Conservation (phyloP, 352 stramenopile genomes). For the Elongisporangium undulatum region DNA sequence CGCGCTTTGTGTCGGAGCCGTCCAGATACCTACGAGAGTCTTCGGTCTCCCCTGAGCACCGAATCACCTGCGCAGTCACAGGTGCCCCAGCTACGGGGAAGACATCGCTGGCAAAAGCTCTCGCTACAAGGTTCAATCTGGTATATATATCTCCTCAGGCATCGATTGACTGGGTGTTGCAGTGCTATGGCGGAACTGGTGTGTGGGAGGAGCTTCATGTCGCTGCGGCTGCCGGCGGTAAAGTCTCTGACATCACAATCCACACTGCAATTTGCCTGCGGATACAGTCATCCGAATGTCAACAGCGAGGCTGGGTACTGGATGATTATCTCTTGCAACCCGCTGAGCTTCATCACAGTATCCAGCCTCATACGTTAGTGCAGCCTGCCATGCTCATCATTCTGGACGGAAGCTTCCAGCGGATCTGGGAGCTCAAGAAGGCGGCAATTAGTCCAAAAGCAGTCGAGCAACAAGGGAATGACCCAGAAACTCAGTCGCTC, state of each 20-base stretch:
- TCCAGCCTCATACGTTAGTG: conserved; percentile 6
- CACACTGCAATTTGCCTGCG: conserved; percentile 37
- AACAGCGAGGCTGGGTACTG: conserved; percentile 54
- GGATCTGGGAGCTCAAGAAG: conserved; percentile 19
- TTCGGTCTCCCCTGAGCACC: not conserved
- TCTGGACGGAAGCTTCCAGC: conserved; percentile 29
- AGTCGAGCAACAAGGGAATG: not conserved
- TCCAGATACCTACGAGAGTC: conserved; percentile 6
- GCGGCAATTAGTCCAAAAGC: not conserved
- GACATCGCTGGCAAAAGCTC: conserved; percentile 8
- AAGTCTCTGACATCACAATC: conserved; percentile 11
- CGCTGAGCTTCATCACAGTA: conserved; percentile 27
- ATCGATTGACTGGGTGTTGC: not conserved
- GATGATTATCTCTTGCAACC: conserved; percentile 39
- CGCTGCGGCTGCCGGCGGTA: conserved; percentile 8
- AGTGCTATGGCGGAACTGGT: conserved; percentile 20
- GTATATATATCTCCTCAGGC: conserved; percentile 6
- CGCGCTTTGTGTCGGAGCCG: conserved; percentile 14
- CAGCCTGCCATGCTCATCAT: conserved; percentile 48
- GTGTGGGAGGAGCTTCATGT: conserved; percentile 35
- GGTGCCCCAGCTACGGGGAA: conserved; percentile 10
- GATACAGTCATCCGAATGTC: conserved; percentile 54
- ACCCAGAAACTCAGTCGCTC: not conserved
- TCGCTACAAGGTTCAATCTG: conserved; percentile 9
- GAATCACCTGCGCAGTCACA: conserved; percentile 11